A percentile compares a stretch with the other conserved stretches of the same genome.
Evolutionary conservation across 352 stramenopile genomes (phyloP).

Genomic region (Phytopythium aichiense): DNA sequence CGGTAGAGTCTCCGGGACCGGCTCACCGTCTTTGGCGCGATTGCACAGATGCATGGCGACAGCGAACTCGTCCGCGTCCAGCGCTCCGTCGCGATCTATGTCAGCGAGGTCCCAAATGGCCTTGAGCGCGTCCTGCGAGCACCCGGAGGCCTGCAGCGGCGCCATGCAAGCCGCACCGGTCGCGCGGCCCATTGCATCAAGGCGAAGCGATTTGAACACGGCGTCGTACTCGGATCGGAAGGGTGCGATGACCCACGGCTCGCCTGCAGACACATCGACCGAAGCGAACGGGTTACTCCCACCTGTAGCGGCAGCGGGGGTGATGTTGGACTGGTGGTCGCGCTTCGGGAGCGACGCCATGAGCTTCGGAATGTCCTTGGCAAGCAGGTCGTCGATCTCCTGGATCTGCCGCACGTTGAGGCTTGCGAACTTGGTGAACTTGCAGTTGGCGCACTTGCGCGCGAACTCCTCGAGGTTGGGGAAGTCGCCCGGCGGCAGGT

Average conservation of each 20-base stretch:
- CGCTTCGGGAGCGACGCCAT: constrained; percentile 75
- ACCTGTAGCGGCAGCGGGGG: not conserved
- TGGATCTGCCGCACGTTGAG: constrained; percentile 94
- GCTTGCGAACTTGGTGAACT: constrained; percentile 91
- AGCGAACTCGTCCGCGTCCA: constrained; percentile 90
- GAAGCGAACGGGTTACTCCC: constrained; percentile 26
- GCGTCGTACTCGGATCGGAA: constrained; percentile 81
- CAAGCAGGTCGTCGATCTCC: constrained; percentile 98
- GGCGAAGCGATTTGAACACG: constrained; percentile 68
- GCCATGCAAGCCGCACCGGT: constrained; percentile 74
- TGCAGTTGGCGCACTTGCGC: constrained; percentile 71
- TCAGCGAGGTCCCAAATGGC: constrained; percentile 90
- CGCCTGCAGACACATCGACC: constrained; percentile 29
- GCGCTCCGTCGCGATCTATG: constrained; percentile 82
- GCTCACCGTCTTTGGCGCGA: constrained; percentile 67
- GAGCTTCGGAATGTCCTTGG: constrained; percentile 94
- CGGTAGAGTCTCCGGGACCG: constrained; percentile 58
- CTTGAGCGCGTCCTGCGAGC: constrained; percentile 69
- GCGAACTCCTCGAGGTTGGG: constrained; percentile 90
- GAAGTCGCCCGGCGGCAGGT: constrained; percentile 94
- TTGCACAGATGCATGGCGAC: constrained; percentile 88
- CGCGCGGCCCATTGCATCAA: constrained; percentile 52
- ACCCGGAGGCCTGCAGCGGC: constrained; percentile 61
- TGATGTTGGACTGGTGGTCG: constrained; percentile 11
- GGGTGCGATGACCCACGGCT: constrained; percentile 57